These are phyloP conservation scores for Scenedesmus sp. DNA, from an alignment of 163 green algal genomes.

Conservation along the genomic window DNA sequence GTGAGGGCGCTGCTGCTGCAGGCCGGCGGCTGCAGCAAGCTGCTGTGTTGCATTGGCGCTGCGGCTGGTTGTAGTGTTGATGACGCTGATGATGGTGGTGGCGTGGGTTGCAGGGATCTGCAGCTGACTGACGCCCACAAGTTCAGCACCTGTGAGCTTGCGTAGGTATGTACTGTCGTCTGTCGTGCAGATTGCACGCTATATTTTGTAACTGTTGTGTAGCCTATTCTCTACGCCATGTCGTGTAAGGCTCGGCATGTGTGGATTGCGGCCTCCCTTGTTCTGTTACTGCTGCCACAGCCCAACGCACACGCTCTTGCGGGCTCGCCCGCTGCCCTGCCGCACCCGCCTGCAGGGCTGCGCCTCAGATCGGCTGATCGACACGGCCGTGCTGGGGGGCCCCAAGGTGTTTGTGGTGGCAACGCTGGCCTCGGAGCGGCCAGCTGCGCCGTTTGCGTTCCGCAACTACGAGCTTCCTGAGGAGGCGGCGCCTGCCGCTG, in stretches of 20 bases:
- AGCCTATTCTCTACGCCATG: too few relatives aligned
- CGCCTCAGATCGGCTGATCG: slow-evolving; percentile 77
- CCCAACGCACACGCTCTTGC: too few relatives aligned
- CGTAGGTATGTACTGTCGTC: too few relatives aligned
- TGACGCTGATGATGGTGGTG: neutral
- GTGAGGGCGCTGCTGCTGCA: slow-evolving; percentile 39
- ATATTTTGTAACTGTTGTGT: too few relatives aligned
- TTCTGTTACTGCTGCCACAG: too few relatives aligned
- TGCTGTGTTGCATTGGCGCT: neutral
- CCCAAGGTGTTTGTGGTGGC: slow-evolving; percentile 82
- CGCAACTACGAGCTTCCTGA: slow-evolving; percentile 75
- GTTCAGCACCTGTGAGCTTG: too few relatives aligned
- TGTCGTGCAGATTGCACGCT: too few relatives aligned
- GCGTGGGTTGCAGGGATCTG: too few relatives aligned
- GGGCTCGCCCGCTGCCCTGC: neutral
- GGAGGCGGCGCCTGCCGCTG: slow-evolving; percentile 44
- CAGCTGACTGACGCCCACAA: too few relatives aligned
- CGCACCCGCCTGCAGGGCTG: slow-evolving; percentile 53
- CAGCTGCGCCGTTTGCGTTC: slow-evolving; percentile 71
- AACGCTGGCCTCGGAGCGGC: slow-evolving; percentile 61
- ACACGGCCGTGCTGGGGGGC: slow-evolving; percentile 78
- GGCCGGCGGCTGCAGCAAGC: too few relatives aligned
- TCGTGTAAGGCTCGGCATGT: too few relatives aligned
- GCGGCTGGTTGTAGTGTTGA: neutral
- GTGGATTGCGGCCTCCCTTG: too few relatives aligned